Base-by-base conservation (phyloP, 2,329 filamentous ascomycete species). In the Oidium heveae region DNA sequence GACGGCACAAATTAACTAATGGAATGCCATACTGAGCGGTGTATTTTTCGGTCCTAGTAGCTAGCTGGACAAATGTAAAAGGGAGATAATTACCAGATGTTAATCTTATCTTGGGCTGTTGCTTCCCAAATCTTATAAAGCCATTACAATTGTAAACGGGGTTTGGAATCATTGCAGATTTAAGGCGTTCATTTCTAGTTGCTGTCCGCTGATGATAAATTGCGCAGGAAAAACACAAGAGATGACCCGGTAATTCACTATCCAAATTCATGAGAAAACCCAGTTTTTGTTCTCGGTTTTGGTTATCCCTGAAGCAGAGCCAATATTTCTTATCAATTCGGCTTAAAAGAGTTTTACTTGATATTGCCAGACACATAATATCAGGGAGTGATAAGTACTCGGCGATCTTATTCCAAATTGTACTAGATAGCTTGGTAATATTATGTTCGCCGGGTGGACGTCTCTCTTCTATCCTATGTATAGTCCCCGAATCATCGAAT, bases 31-130 rank as follows among this genome's bases (percentile, higher is more conserved):
- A 71, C 2, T 58, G 55, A 0, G 69, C 66, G 0, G 68, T 68
- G 60, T 72, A 72, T n/a, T 68, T 68, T 55, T 69, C 64, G 4
- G 70, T 69, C 34, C 76, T 71, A 44, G 73, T 66, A 4, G 66
- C 69, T n/a, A 80, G 69, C 61, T 80, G 77, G 1, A 76, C 69
- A 57, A 78, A 79, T 13, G 73, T 65, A 63, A 76, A 79, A 1
- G 74, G 74, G 0, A 80, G 66, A n/a, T 65, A 69, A 54, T 76
- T 72, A 43, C 70, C 72, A 37, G 74, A 71, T 6, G 73, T 72
- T 28, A 80, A 69, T 7, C 76, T 70, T 24, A 71, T 70, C 28
- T 73, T 71, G 2, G 76, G 72, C 1, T 72, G 67, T 15, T 66
- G 65, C 16, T 65, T 65, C 6, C 71, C 64, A n/a, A 68, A 64